Evolutionary conservation across 75 land plant species (phyloP).

Genomic region (Cupressus sempervirens): DNA sequence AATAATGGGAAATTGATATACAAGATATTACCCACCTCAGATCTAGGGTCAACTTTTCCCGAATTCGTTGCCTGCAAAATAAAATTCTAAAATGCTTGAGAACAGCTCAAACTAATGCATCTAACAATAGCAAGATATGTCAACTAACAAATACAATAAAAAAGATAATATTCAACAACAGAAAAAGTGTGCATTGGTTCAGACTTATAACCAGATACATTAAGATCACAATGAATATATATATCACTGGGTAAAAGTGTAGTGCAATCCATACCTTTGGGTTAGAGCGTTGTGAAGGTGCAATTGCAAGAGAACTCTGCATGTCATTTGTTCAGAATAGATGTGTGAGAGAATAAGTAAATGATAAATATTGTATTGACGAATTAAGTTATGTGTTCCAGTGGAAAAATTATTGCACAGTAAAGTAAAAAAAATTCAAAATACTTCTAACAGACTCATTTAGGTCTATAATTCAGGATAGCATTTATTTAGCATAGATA

Average conservation of each 20-base stretch:
- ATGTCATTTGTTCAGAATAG: neutral
- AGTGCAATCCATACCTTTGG: neutral
- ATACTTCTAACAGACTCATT: neutral
- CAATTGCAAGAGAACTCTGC: slow-evolving; percentile 4
- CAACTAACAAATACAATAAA: neutral
- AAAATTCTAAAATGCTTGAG: neutral
- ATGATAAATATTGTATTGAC: neutral
- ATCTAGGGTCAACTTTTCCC: neutral
- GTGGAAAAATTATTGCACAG: neutral
- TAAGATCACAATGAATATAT: neutral
- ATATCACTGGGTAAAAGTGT: neutral
- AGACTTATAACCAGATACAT: neutral
- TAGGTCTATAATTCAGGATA: neutral
- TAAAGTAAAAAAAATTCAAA: neutral
- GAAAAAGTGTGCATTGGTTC: neutral
- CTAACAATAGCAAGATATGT: neutral
- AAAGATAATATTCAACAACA: neutral
- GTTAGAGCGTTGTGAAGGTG: slow-evolving; percentile 2
- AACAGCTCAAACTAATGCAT: neutral
- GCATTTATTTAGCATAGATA: neutral
- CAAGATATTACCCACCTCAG: slow-evolving; percentile 4
- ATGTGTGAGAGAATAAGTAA: neutral
- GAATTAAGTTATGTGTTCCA: neutral
- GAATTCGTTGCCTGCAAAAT: neutral
- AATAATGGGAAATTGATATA: neutral